phyloP scores from a whole-genome alignment of 176 grass and related monocot species.

The Alopecurus myosuroides region DNA sequence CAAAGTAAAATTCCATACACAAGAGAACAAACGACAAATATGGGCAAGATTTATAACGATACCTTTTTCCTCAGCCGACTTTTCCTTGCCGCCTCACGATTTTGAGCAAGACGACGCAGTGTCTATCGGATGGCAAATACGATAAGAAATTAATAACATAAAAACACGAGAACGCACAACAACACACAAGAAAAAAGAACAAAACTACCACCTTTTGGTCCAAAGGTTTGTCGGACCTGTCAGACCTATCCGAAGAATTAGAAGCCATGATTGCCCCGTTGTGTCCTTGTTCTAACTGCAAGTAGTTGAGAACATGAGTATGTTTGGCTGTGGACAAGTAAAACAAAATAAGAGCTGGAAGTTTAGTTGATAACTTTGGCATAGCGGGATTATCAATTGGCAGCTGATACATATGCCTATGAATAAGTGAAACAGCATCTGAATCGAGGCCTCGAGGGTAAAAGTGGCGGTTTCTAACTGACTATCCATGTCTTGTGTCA shows the following conservation, averaged over 20 bases:
- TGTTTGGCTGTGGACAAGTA: neutral
- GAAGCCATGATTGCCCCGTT: constrained; percentile 32
- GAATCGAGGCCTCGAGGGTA: neutral
- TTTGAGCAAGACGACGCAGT: constrained; percentile 62
- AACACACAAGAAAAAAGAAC: neutral
- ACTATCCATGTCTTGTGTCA: neutral
- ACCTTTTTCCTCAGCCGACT: constrained; percentile 78
- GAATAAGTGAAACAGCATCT: neutral
- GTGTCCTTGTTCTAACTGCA: constrained; percentile 50
- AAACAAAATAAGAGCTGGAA: neutral
- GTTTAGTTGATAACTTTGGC: neutral
- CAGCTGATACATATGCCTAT: neutral
- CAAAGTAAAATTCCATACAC: neutral
- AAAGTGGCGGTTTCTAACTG: neutral
- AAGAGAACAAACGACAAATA: neutral
- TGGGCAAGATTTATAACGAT: neutral
- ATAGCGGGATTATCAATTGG: neutral
- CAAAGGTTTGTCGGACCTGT: constrained; percentile 55
- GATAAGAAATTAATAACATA: constrained; percentile 4
- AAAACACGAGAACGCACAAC: neutral
- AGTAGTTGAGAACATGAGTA: neutral
- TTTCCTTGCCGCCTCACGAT: constrained; percentile 75
- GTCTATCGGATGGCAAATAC: constrained; percentile 19
- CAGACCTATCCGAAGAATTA: constrained; percentile 66
- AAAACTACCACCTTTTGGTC: constrained; percentile 59